Conservation (phyloP, 768 basidiomycete species). For the Xerocomus brunneocitrinus region DNA sequence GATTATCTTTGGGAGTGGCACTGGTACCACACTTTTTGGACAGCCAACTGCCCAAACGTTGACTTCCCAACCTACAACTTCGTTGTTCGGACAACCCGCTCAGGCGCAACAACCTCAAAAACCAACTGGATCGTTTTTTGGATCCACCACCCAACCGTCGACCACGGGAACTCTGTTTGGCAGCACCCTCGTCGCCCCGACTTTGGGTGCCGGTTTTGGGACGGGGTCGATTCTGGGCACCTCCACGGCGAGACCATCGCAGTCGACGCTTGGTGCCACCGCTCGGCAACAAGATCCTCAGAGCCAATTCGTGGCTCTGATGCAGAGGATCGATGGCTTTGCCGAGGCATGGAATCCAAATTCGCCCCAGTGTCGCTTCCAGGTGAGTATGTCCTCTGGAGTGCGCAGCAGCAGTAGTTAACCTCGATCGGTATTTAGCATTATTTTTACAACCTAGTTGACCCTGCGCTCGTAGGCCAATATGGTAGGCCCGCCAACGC, state of each 20-base stretch:
- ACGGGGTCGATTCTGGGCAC: constrained; percentile 25
- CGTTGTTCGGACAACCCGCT: constrained; percentile 19
- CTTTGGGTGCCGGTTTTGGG: constrained; percentile 26
- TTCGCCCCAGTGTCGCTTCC: constrained; percentile 72
- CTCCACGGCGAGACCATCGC: constrained; percentile 32
- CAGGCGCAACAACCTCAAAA: constrained; percentile 22
- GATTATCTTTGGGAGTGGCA: not conserved
- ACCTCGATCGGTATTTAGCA: constrained; percentile 40
- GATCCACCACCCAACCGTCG: constrained; percentile 23
- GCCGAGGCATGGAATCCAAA: constrained; percentile 67
- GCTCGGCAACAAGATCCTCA: constrained; percentile 58
- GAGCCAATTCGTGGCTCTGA: constrained; percentile 49
- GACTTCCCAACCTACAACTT: constrained; percentile 12
- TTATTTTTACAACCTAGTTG: constrained; percentile 81
- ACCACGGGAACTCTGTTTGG: constrained; percentile 35
- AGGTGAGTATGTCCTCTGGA: constrained; percentile 40
- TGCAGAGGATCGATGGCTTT: constrained; percentile 59
- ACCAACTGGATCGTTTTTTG: constrained; percentile 28
- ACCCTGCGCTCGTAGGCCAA: constrained; percentile 56
- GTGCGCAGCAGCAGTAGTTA: not conserved
- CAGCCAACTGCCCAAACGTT: not conserved
- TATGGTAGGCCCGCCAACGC: constrained; percentile 73
- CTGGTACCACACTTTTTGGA: not conserved
- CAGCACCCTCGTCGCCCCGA: constrained; percentile 29
- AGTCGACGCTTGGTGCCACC: constrained; percentile 31